phyloP scores from a whole-genome alignment of 371 early-diverging fungal species.

The Chytridium lagenaria region DNA sequence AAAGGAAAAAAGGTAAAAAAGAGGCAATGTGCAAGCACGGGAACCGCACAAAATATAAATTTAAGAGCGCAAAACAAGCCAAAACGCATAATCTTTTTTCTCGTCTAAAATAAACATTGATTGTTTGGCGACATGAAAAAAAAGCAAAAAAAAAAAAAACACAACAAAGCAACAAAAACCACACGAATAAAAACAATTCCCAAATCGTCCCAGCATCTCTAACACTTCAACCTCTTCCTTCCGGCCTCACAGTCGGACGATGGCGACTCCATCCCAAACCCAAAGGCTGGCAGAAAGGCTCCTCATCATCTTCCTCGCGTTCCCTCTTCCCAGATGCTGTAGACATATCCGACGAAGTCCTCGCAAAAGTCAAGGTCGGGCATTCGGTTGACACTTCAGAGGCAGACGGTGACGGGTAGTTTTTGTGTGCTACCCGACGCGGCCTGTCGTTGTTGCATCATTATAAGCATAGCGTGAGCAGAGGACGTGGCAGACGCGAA shows the following conservation, averaged over 20 bases:
- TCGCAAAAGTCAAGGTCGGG: not conserved
- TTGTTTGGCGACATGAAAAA: no score
- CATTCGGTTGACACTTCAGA: not conserved
- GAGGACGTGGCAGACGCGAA: not conserved
- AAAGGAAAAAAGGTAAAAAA: no score
- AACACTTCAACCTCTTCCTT: not conserved
- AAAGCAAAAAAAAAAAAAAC: no score
- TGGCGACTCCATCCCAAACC: not conserved
- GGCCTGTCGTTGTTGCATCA: not conserved
- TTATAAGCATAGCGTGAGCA: not conserved
- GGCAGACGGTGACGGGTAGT: constrained; percentile 6
- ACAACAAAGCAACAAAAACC: no score
- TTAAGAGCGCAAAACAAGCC: no score
- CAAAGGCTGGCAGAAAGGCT: not conserved
- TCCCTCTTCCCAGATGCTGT: not conserved
- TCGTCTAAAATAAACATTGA: no score
- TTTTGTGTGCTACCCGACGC: not conserved
- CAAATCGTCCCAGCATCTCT: no score
- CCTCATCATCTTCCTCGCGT: not conserved
- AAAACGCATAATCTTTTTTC: no score
- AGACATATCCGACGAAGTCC: no score
- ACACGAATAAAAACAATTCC: no score
- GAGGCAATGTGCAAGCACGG: no score
- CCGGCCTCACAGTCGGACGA: not conserved
- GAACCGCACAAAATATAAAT: no score